Evolutionary conservation across 2,329 filamentous ascomycete species (phyloP), one percentile per base, ranked within the genome.

Genomic region (Trichoderma polysporum): DNA sequence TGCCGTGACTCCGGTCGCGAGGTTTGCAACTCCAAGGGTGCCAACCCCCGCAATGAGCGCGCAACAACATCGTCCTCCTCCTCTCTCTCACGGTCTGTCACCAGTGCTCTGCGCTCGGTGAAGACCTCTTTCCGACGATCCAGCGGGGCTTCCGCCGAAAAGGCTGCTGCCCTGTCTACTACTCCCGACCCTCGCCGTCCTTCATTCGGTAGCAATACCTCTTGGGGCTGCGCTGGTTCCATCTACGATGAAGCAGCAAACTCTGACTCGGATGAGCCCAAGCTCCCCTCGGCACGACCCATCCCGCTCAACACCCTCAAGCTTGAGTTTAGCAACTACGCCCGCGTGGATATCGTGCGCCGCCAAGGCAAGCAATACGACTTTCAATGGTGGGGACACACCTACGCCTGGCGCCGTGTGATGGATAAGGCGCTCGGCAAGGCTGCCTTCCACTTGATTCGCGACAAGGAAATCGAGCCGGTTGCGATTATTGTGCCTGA

Each of bases 291-390:
- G 41, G 68, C 72, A 31, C 76, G 75, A 66, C 73, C 77, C 27
- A 80, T 79, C 62, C 74, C 83, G 52, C 87, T 91, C 19, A 93
- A 97, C 77, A 90, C 86, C 39, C 91, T 94, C 76, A 92, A 93
- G 79, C 86, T 99, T 37, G 94, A 98, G 76, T 99, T 97, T 77
- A 96, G 93, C 71, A 99, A 98, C 81, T 99, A 99, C 76, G 94
- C 94, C 2, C 93, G 95, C 73, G 88, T 98, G 47, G 91, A 97
- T 70, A 81, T 99, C 59, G 88, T 86, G 71, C 88, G 92, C 59
- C 89, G 87, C 71, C 82, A 84, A 52, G 84, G 84, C 69, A 94
- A 93, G 79, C 86, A 88, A 69, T 98, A 97, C 77, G 91, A 93
- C 65, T 97, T 97, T 74, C 91, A 94, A 75, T 97, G 97, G 84